A percentile compares a stretch with the other conserved stretches of the same genome.
Evolutionary conservation across 2,329 filamentous ascomycete genomes (phyloP).

Genomic region (Zasmidium cellare): DNA sequence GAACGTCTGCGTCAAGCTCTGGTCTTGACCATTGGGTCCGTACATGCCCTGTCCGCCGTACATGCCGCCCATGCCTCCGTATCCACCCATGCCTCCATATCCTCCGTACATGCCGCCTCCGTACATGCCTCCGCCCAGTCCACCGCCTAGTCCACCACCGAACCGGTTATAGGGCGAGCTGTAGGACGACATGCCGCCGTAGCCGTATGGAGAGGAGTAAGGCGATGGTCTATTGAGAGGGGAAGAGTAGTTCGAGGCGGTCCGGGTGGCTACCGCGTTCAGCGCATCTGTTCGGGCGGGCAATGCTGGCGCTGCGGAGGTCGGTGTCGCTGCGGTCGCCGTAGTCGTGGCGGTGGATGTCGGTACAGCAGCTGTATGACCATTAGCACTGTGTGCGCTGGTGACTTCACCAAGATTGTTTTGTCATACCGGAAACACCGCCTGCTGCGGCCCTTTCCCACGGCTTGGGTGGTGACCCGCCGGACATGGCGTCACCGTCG

Average conservation of each 20-base stretch:
- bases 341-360: slow-evolving; percentile 42
- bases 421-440: slow-evolving; percentile 27
- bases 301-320: slow-evolving; percentile 62
- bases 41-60: slow-evolving; percentile 51
- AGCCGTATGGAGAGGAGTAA: slow-evolving; percentile 57
- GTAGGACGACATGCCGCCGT: slow-evolving; percentile 39
- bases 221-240: slow-evolving; percentile 43
- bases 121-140: slow-evolving; percentile 32
- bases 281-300: slow-evolving; percentile 81
- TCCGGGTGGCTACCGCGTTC: slow-evolving; percentile 78
- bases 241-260: slow-evolving; percentile 74
- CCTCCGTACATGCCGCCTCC: slow-evolving; percentile 34
- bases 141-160: slow-evolving; percentile 36
- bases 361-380: slow-evolving; percentile 44
- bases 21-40: slow-evolving; percentile 72
- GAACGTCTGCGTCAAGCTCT: slow-evolving; percentile 93
- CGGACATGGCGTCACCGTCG: background rate
- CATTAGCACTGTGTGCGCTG: slow-evolving; percentile 28
- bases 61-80: slow-evolving; percentile 35
- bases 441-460: slow-evolving; percentile 81
- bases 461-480: slow-evolving; percentile 85
- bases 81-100: slow-evolving; percentile 24
- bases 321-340: slow-evolving; percentile 41
- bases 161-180: slow-evolving; percentile 51
- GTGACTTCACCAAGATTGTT: slow-evolving; percentile 10